Base-by-base conservation (phyloP, 208 protist genomes). In the Crithidia bombi region DNA sequence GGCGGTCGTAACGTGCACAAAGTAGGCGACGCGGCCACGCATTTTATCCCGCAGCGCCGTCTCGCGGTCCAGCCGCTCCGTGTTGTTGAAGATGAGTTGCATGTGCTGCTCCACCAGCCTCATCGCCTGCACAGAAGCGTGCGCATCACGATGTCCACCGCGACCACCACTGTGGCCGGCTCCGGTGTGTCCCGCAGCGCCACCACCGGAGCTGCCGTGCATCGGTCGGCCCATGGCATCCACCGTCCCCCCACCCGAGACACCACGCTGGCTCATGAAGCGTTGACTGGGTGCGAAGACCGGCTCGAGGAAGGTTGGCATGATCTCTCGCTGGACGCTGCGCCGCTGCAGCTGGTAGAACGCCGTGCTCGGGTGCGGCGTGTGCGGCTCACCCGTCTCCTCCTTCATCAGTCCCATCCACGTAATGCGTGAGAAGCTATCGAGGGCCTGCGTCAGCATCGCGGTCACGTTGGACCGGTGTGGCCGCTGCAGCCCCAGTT, bases 331-430 rank as follows among this genome's bases (percentile, higher is more conserved):
- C 65, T 80, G 80, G 19, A 96, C 91, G 39, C 74, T 65, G 47
- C 91, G 91, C 38, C 87, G 79, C 76, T 92, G 80, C 28, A 93
- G 77, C 14, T 62, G 75, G 33, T 81, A 82, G 65, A 96, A 96
- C 41, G 69, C 76, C 10, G 54, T 72, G 38, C 73, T 50, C 38
- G 80, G 65, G 30, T 83, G 79, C 49, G 89, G 87, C 35, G 78
- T 77, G 49, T 79, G 88, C 62, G 79, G 66, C 69, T 81, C 69
- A 21, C 85, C 85, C n/a, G 76, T 82, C 70, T 96, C 88, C 46
- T 70, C 80, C 73, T 85, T 76, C 89, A 96, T 91, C 30, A 96
- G 74, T 3, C 83, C 81, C 78, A 94, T 90, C 89, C 91, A 96
- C 51, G 91, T 96, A 46, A 89, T 78, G 55, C 91, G 91, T 19